Evolutionary conservation across 805 yeast genomes (phyloP).

Genomic region (Cyberlindnera amylophila): DNA sequence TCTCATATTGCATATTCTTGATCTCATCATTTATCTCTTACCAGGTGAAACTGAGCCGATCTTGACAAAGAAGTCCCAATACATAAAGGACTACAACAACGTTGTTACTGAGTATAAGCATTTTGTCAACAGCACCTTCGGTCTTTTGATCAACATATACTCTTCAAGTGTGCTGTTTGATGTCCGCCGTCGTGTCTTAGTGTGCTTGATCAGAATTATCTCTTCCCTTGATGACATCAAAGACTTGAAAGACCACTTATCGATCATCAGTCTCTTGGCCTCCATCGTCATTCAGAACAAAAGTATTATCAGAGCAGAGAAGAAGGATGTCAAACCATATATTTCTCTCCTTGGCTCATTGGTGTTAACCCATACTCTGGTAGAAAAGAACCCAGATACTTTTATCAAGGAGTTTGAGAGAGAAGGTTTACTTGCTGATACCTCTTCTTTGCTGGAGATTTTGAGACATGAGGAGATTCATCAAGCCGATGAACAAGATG

Average conservation of each 20-base stretch:
- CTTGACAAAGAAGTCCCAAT: constrained; percentile 21
- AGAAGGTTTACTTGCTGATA: constrained; percentile 68
- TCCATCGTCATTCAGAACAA: constrained; percentile 58
- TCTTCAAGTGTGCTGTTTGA: constrained; percentile 69
- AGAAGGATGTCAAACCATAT: constrained; percentile 26
- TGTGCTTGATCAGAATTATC: constrained; percentile 50
- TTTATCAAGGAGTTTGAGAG: constrained; percentile 53
- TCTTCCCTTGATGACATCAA: constrained; percentile 35
- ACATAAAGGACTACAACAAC: constrained; percentile 23
- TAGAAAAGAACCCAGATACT: constrained; percentile 39
- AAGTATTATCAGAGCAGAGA: constrained; percentile 25
- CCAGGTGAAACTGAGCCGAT: constrained; percentile 41
- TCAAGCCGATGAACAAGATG: constrained; percentile 16
- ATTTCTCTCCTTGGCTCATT: constrained; percentile 49
- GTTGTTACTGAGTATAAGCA: constrained; percentile 24
- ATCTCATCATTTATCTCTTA: constrained; percentile 51
- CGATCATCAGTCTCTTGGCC: constrained; percentile 48
- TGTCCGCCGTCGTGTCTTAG: constrained; percentile 53
- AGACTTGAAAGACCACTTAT: constrained; percentile 31
- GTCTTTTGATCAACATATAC: constrained; percentile 56
- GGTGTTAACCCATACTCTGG: constrained; percentile 41
- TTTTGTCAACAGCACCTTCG: constrained; percentile 47
- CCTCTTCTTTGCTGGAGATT: constrained; percentile 32
- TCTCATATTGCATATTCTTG: constrained; percentile 50
- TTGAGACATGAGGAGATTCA: constrained; percentile 20